These are phyloP conservation scores for Solanum corneliomulleri DNA, from an alignment of 257 asterid species.

Conservation along the genomic window DNA sequence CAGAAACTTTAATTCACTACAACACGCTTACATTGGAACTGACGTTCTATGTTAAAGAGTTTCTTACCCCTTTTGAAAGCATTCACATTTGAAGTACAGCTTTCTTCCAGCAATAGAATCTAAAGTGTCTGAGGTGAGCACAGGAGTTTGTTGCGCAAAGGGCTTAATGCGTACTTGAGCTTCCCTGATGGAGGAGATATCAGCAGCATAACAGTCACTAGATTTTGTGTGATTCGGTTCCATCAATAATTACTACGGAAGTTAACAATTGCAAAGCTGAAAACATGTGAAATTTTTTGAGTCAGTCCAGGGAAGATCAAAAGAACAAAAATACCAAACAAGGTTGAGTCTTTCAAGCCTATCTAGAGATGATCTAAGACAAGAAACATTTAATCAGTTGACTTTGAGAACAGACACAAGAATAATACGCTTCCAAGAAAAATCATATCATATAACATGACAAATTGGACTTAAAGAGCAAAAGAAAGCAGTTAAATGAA, in stretches of 20 bases:
- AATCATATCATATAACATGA: background rate
- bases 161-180: slow-evolving; percentile 56
- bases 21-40: background rate
- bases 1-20: background rate
- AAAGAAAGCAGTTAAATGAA: no score
- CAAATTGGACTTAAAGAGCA: background rate
- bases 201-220: slow-evolving; percentile 57
- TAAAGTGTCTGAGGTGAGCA: slow-evolving; percentile 62
- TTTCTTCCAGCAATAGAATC: slow-evolving; percentile 61
- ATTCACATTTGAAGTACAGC: slow-evolving; percentile 77
- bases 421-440: background rate
- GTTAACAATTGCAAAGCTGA: background rate
- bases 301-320: background rate
- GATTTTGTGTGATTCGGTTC: slow-evolving; percentile 26
- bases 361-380: background rate
- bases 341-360: background rate
- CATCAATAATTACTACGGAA: slow-evolving; percentile 21
- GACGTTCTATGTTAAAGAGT: background rate
- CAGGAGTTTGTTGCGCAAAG: slow-evolving; percentile 54
- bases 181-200: slow-evolving; percentile 54
- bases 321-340: background rate
- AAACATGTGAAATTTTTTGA: background rate
- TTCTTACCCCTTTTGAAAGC: slow-evolving; percentile 91
- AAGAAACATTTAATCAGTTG: background rate
- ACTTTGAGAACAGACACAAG: background rate